Percentiles rank a stretch among this genome's conserved stretches.
These are phyloP conservation scores for Chlorella sp. DNA, from an alignment of 139 green algal genomes.

Conservation along the genomic window DNA sequence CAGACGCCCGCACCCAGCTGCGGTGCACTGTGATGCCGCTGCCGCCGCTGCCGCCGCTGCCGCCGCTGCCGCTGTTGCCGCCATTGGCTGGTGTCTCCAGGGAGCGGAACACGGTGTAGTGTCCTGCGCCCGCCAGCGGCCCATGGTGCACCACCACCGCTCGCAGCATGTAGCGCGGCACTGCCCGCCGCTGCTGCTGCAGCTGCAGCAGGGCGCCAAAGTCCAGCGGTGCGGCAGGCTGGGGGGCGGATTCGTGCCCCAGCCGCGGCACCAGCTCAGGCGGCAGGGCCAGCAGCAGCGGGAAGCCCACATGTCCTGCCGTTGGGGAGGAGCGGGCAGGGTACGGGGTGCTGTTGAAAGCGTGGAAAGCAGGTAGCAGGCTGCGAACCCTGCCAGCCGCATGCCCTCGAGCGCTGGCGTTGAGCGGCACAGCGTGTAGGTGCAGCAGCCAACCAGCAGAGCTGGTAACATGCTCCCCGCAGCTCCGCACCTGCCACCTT, in stretches of 20 bases:
- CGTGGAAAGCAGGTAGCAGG: no score
- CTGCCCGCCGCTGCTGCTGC: background rate
- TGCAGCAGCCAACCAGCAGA: no score
- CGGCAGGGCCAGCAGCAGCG: background rate
- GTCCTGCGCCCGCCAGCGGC: background rate
- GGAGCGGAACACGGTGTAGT: slow-evolving; percentile 24
- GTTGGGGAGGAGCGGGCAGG: no score
- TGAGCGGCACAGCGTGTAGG: no score
- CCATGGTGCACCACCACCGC: slow-evolving; percentile 31
- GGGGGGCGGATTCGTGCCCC: background rate
- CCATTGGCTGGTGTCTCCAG: background rate
- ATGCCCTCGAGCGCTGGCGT: no score
- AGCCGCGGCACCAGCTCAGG: background rate
- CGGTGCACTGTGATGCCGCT: no score
- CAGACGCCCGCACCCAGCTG: slow-evolving; percentile 18
- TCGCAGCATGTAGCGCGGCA: background rate
- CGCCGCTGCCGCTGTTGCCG: background rate
- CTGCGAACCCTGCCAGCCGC: no score
- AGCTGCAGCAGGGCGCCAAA: no score
- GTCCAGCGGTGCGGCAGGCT: background rate
- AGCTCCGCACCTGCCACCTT: slow-evolving; percentile 12
- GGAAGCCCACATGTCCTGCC: background rate
- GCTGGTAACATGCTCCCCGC: no score
- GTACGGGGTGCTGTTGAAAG: no score
- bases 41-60: background rate